Base-by-base conservation (phyloP, 2,329 filamentous ascomycete species). In the Aspergillus puulaauensis region DNA sequence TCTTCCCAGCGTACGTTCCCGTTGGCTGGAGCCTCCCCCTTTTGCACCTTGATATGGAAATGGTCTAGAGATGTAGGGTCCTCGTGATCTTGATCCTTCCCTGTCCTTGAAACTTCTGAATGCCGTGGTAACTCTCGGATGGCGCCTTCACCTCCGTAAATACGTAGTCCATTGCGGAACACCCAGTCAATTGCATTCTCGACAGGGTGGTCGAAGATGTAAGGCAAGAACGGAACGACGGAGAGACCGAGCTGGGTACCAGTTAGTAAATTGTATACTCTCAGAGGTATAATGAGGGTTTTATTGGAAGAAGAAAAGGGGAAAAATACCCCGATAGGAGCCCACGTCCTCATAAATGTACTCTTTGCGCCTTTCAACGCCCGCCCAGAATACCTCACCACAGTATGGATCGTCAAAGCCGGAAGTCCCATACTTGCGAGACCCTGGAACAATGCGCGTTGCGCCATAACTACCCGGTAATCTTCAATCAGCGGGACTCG, bases 341-440 rank as follows among this genome's bases (percentile, higher is more conserved):
- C 90, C 89, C 90, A 99, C 0, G 91, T 95, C 65, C 93, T 81
- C 23, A 98, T 58, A 4, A 79, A 85, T 58, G 82, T 80, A 70
- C 90, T 96, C 81, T 95, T 93, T 19, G 82, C 81, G 66, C 90
- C 82, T 78, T 93, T 96, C 79, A 99, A 74, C n/a, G 91, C 91
- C 40, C 82, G 82, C 0, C 95, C 92, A 1, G 90, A 93, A 71
- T 99, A 97, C 60, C 87, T 85, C 52, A 99, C 95, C 6, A 98
- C 89, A 61, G 88, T 92, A 75, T 97, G 93, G 57, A 98, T 96
- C 0, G 92, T 96, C 61, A 97, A 91, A 0, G 93, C 93, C 0
- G 93, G 95, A 64, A 98, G 75, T 2, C 91, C 95, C 95, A 99
- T 99, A 68, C 87, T 91, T 0, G 95, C 95, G 48, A 99, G 61